Conservation (phyloP, 257 asterid genomes). For the Scutellaria barbata region DNA sequence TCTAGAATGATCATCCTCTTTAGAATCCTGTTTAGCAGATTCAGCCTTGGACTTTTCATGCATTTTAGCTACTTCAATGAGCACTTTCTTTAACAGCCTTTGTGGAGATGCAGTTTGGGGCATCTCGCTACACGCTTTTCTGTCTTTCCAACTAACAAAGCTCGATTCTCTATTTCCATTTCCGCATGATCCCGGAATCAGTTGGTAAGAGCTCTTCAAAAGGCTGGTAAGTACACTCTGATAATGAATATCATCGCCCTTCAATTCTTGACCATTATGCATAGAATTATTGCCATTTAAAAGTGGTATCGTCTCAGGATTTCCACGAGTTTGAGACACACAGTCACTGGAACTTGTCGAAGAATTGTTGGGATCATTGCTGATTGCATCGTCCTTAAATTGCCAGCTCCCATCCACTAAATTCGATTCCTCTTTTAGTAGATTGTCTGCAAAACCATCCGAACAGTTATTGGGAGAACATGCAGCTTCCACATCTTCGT, state of each 20-base stretch:
- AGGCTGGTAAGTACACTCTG: constrained; percentile 71
- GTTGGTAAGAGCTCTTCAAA: constrained; percentile 73
- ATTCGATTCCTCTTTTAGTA: constrained; percentile 49
- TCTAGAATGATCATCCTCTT: constrained; percentile 43
- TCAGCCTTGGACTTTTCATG: constrained; percentile 45
- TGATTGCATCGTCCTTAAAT: constrained; percentile 60
- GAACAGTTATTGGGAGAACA: constrained; percentile 55
- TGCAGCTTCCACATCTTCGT: constrained; percentile 35
- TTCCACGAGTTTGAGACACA: constrained; percentile 59
- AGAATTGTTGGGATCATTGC: constrained; percentile 54
- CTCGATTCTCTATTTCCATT: constrained; percentile 60
- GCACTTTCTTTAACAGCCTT: constrained; percentile 66
- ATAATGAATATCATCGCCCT: constrained; percentile 61
- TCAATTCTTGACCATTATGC: constrained; percentile 45
- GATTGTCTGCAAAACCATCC: constrained; percentile 55
- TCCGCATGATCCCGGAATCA: constrained; percentile 68
- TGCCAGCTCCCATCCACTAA: constrained; percentile 56
- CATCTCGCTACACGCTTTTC: constrained; percentile 20
- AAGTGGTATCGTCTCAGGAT: constrained; percentile 42
- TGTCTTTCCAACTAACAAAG: constrained; percentile 68
- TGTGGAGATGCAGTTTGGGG: constrained; percentile 50
- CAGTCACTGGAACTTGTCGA: constrained; percentile 65
- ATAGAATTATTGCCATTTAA: constrained; percentile 35
- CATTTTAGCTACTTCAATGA: constrained; percentile 67
- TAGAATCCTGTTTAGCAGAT: constrained; percentile 43